Conservation (phyloP, 345 rosid genomes). For the Bruguiera parviflora region DNA sequence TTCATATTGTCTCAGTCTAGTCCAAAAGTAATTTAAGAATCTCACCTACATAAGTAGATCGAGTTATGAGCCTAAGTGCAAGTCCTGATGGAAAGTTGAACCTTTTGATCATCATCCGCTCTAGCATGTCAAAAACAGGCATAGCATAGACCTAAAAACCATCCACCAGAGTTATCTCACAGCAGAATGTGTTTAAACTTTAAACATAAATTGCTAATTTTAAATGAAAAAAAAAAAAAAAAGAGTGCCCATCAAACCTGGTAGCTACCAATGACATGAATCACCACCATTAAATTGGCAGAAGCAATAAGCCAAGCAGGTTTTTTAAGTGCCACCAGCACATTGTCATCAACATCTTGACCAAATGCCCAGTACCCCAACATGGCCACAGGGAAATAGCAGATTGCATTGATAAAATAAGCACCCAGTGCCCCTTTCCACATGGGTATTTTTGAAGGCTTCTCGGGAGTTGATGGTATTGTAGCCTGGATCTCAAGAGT, state of each 20-base stretch:
- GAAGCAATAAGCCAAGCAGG: slow-evolving; percentile 89
- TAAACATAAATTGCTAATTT: too few relatives aligned
- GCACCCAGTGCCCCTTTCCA: slow-evolving; percentile 88
- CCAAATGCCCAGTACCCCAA: slow-evolving; percentile 87
- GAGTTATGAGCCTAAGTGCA: slow-evolving; percentile 53
- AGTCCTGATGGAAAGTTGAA: slow-evolving; percentile 55
- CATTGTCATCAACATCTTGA: slow-evolving; percentile 77
- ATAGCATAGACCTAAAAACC: slow-evolving; percentile 69
- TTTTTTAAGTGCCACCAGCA: slow-evolving; percentile 51
- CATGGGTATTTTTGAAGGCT: slow-evolving; percentile 78
- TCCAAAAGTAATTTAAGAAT: too few relatives aligned
- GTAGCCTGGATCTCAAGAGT: slow-evolving; percentile 94
- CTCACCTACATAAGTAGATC: slow-evolving; percentile 87
- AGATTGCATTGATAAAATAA: slow-evolving; percentile 76
- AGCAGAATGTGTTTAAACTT: background rate
- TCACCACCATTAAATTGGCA: slow-evolving; percentile 87
- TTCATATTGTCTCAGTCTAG: too few relatives aligned
- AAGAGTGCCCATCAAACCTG: slow-evolving; percentile 35
- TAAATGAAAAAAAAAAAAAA: too few relatives aligned
- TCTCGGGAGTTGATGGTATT: slow-evolving; percentile 81
- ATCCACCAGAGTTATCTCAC: background rate
- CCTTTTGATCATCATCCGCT: slow-evolving; percentile 50
- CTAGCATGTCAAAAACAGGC: slow-evolving; percentile 85
- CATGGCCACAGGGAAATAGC: slow-evolving; percentile 93
- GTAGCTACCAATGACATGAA: slow-evolving; percentile 93